Evolutionary conservation across 495 filamentous ascomycete genomes (phyloP).

Genomic region (Astrothelium macrocarpum): DNA sequence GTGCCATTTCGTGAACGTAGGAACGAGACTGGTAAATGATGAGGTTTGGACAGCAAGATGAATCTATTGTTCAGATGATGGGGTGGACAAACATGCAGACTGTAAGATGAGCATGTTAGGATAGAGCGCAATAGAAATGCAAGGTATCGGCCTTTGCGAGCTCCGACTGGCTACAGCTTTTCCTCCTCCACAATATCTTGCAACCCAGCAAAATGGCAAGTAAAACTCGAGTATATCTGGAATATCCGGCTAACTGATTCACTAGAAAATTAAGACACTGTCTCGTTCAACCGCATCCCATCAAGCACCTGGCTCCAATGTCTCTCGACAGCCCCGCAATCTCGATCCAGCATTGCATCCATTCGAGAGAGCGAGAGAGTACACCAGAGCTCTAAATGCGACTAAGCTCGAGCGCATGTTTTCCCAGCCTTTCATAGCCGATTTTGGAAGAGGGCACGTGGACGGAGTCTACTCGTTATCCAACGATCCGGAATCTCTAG

Average conservation of each 20-base stretch:
- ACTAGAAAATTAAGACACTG: conserved; percentile 87
- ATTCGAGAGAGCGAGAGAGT: conserved; percentile 89
- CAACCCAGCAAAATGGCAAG: no score
- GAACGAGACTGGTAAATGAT: background rate
- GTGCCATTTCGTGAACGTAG: conserved; percentile 37
- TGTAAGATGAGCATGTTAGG: no score
- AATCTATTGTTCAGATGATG: no score
- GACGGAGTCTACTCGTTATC: conserved; percentile 62
- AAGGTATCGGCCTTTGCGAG: background rate
- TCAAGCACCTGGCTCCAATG: conserved; percentile 68
- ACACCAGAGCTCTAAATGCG: conserved; percentile 79
- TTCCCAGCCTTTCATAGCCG: conserved; percentile 79
- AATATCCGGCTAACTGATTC: background rate
- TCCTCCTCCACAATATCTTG: background rate
- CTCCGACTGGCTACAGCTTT: background rate
- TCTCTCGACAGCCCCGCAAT: conserved; percentile 68
- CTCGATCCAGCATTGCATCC: conserved; percentile 89
- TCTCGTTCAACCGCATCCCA: conserved; percentile 65
- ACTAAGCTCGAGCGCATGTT: conserved; percentile 95
- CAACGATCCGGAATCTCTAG: conserved; percentile 33
- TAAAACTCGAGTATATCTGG: no score
- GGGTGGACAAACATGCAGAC: no score
- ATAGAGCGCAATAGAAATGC: background rate
- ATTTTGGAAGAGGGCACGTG: conserved; percentile 84
- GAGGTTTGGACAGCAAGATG: background rate